Evolutionary conservation across 352 stramenopile species (phyloP).

Genomic region (Detonula confervacea): DNA sequence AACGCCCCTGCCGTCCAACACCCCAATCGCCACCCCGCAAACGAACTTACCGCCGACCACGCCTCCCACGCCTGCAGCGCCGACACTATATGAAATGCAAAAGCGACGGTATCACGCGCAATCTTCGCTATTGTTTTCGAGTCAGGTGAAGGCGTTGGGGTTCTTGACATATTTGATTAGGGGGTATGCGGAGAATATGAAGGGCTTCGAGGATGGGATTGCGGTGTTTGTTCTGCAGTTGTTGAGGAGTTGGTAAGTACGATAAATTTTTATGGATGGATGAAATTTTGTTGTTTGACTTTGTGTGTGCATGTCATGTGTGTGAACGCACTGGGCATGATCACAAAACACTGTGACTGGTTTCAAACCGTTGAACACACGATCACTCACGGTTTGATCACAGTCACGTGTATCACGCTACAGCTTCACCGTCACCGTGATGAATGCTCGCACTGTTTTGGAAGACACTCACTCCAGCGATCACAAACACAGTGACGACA

Average conservation of each 20-base stretch:
- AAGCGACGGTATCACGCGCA: conserved; percentile 10
- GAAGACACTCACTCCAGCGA: too few relatives aligned
- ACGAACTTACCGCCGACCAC: conserved; percentile 7
- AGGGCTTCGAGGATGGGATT: conserved; percentile 93
- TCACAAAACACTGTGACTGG: too few relatives aligned
- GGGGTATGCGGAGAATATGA: conserved; percentile 87
- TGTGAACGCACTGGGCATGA: too few relatives aligned
- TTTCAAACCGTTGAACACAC: too few relatives aligned
- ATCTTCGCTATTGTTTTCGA: conserved; percentile 87
- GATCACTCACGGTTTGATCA: too few relatives aligned
- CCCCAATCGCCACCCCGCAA: not conserved
- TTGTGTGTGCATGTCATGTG: too few relatives aligned
- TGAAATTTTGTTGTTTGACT: too few relatives aligned
- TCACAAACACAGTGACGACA: too few relatives aligned
- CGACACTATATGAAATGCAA: conserved; percentile 2
- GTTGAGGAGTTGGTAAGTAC: conserved; percentile 77
- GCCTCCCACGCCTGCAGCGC: not conserved
- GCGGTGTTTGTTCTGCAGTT: conserved; percentile 94
- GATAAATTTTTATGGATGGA: too few relatives aligned
- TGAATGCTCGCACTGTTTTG: too few relatives aligned
- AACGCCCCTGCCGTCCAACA: not conserved
- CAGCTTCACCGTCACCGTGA: too few relatives aligned
- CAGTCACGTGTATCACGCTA: too few relatives aligned
- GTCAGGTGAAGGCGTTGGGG: conserved; percentile 97
- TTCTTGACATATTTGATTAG: conserved; percentile 97